Evolutionary conservation across 2,329 filamentous ascomycete species (phyloP), one percentile per base, ranked within the genome.

Genomic region (Colletotrichum spaethianum): DNA sequence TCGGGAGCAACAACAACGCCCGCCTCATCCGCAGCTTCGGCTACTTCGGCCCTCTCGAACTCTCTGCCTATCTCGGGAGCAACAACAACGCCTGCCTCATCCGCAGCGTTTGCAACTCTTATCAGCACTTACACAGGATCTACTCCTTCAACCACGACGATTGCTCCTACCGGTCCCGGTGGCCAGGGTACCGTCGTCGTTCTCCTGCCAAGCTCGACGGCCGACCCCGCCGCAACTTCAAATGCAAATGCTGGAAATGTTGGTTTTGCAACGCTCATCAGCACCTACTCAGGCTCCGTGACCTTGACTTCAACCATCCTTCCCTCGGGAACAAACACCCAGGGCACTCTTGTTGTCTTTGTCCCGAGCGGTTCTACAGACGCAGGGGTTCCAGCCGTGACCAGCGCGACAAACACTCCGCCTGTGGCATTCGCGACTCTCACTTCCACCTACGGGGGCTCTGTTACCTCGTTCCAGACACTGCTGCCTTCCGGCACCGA

Each of bases 91-190:
- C n/a, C 42, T 12, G 9, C 18, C 23, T 40, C 55, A 8, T n/a
- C n/a, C n/a, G 33, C 64, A 12, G 36, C 42, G 1, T 60, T 56
- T 20, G 67, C 61, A 23, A 72, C 70, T 9, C 52, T 72, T 7
- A 46, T 70, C 33, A 70, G 66, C 60, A 70, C 59, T 5, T 72
- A 70, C 48, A 42, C 36, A 4, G 70, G 66, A 9, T 38, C 44
- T 18, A 48, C 53, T 23, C 70, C 60, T 3, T 55, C 59, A 23
- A 72, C 66, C 11, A 70, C 62, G 20, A 72, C 66, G 3, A 38
- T 72, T 38, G 28, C 60, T 42, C 66, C 70, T 2, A 60, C 53
- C 1, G 70, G 60, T 9, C 59, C 70, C 9, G 28, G 61, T 3
- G 42, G 26, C 8, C 36, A 31, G 31, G 67, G 70, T 1, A 72